These are phyloP conservation scores for Claviceps digitariae DNA, from an alignment of 2,329 filamentous ascomycete species.

Conservation along the genomic window DNA sequence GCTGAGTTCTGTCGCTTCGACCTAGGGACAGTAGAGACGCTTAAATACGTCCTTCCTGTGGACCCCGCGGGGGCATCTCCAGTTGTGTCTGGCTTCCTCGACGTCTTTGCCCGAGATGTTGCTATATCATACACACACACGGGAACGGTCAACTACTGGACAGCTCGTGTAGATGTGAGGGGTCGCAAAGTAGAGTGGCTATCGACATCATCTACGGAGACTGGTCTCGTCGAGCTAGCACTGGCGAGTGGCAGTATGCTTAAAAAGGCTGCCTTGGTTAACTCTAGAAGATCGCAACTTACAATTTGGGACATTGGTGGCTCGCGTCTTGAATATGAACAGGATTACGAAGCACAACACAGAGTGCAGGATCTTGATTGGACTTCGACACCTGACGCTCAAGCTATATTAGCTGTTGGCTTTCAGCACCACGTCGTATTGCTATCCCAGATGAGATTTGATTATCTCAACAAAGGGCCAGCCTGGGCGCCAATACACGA, in stretches of 20 bases:
- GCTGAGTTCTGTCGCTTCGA: constrained; percentile 59
- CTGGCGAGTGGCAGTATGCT: constrained; percentile 76
- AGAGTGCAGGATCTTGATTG: constrained; percentile 80
- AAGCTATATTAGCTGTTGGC: constrained; percentile 83
- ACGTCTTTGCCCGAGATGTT: constrained; percentile 75
- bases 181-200: constrained; percentile 63
- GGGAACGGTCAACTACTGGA: constrained; percentile 73
- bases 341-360: constrained; percentile 59
- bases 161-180: constrained; percentile 54
- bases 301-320: constrained; percentile 87
- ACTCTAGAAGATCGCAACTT: constrained; percentile 56
- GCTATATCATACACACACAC: constrained; percentile 70
- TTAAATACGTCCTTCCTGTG: constrained; percentile 62
- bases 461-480: constrained; percentile 79
- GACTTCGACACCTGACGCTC: constrained; percentile 80
- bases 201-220: constrained; percentile 68
- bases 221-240: constrained; percentile 56
- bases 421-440: constrained; percentile 77
- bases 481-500: constrained; percentile 79
- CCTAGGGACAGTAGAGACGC: constrained; percentile 43
- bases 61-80: constrained; percentile 69
- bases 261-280: constrained; percentile 74
- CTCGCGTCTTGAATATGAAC: constrained; percentile 66
- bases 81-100: constrained; percentile 63
- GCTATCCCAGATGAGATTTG: constrained; percentile 77